Evolutionary conservation across 1,284 basidiomycete species (phyloP).

Genomic region (Trichosporon sp.): DNA sequence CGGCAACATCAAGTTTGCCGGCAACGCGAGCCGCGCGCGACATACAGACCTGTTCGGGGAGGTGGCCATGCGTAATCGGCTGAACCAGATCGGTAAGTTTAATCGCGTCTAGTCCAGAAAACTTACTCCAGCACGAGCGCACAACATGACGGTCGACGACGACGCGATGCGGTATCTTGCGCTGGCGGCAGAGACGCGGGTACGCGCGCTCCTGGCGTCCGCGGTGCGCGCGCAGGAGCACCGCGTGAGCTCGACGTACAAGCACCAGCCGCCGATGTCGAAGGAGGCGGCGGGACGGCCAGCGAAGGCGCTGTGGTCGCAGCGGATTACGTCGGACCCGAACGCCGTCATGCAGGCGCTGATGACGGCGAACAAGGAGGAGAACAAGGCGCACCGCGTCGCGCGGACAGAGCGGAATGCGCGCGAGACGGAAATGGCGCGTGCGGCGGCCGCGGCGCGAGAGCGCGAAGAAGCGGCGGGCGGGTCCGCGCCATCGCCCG

Average conservation of each 20-base stretch:
- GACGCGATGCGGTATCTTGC: slow-evolving; percentile 40
- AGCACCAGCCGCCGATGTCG: slow-evolving; percentile 29
- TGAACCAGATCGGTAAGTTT: slow-evolving; percentile 28
- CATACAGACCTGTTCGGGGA: slow-evolving; percentile 38
- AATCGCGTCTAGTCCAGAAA: background rate
- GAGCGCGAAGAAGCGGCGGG: slow-evolving; percentile 13
- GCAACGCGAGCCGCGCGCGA: slow-evolving; percentile 26
- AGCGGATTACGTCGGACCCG: slow-evolving; percentile 32
- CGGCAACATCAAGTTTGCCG: slow-evolving; percentile 20
- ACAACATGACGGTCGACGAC: slow-evolving; percentile 35
- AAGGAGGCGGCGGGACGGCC: background rate
- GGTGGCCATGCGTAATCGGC: slow-evolving; percentile 23
- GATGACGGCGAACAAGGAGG: slow-evolving; percentile 33
- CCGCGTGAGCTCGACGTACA: slow-evolving; percentile 39
- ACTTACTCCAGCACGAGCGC: slow-evolving; percentile 26
- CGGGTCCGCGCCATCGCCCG: background rate
- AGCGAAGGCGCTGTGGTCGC: slow-evolving; percentile 34
- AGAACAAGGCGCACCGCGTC: slow-evolving; percentile 37
- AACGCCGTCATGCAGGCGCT: slow-evolving; percentile 34
- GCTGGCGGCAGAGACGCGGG: slow-evolving; percentile 39
- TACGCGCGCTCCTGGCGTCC: slow-evolving; percentile 31
- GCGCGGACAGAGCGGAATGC: slow-evolving; percentile 40
- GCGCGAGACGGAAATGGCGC: slow-evolving; percentile 36
- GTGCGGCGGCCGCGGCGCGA: slow-evolving; percentile 20
- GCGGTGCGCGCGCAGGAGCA: slow-evolving; percentile 41